Evolutionary conservation across 352 stramenopile genomes (phyloP), one percentile per base, ranked within the genome.

Genomic region (Pythium pyrilobum): DNA sequence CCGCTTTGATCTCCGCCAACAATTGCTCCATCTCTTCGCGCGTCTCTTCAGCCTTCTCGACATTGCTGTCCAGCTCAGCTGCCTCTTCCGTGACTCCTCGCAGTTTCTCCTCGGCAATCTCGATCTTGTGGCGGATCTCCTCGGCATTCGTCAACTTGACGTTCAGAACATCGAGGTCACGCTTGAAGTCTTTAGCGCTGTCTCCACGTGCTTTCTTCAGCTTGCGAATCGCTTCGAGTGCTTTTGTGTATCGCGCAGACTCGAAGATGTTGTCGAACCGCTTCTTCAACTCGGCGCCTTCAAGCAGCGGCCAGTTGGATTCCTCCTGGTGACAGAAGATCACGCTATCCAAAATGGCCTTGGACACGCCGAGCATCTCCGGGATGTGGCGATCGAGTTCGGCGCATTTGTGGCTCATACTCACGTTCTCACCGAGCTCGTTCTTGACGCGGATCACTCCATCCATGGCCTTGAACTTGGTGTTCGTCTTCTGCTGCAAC

Each of bases 211-310:
- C 87, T 56, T 97, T 97, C 45, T 95, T 96, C 23, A 93, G 69
- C 50, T 98, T 98, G 20, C 87, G 77, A 56, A 99, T 98, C 0
- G 88, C 92, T 27, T 99, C 96, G 16, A 99, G 74, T 0, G 97
- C 97, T 62, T 99, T 99, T 8, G 95, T 98, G 69, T 99, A 99
- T 18, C 96, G 70, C 1, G 96, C 96, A 7, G 93, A 98, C 73
- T 99, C 97, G 59, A 99, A 99, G 46, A 99, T 99, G 59, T 99
- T 96, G 71, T 99, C 97, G 64, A 99, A 99, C 27, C 95, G 80
- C 66, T 99, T 99, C 77, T 99, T 99, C 5, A 99, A 71, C 48
- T 98, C 93, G 0, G 89, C 86, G 15, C 96, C 94, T 71, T 99
- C 96, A 49, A 83, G 72, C 39, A 98, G 60, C 13, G 97, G 97